phyloP scores from a whole-genome alignment of 495 filamentous ascomycete genomes.

The Neurospora sublineolata region DNA sequence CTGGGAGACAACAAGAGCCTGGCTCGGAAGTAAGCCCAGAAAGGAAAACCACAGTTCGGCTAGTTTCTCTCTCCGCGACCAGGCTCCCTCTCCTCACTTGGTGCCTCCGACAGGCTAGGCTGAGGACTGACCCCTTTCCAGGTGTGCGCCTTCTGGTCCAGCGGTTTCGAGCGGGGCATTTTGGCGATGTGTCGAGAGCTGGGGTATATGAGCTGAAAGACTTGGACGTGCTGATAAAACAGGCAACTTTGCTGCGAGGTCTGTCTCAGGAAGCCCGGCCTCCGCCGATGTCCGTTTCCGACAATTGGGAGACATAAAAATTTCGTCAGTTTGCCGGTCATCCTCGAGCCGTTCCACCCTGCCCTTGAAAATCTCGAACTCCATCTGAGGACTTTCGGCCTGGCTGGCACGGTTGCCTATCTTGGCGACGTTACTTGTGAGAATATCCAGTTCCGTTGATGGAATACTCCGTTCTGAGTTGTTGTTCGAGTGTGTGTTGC shows the following conservation, averaged over 20 bases:
- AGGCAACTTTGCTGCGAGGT: background rate
- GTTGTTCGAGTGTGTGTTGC: slow-evolving; percentile 9
- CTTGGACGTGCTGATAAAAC: background rate
- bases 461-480: slow-evolving; percentile 10
- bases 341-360: slow-evolving; percentile 22
- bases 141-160: background rate
- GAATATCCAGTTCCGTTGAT: slow-evolving; percentile 26
- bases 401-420: slow-evolving; percentile 26
- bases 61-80: background rate
- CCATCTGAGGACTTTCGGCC: slow-evolving; percentile 31
- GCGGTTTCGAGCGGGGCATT: background rate
- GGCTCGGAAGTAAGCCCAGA: background rate
- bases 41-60: background rate
- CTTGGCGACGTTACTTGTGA: slow-evolving; percentile 25
- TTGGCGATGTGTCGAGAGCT: background rate
- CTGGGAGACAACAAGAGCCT: slow-evolving; percentile 8
- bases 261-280: background rate
- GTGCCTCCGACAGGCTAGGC: background rate
- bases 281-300: slow-evolving; percentile 7
- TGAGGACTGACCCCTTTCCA: background rate
- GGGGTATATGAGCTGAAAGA: background rate
- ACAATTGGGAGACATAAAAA: background rate
- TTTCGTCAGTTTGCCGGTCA: background rate
- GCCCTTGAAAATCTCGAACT: slow-evolving; percentile 27
- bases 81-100: background rate